A percentile compares a stretch with the other conserved stretches of the same genome.
These are phyloP conservation scores for Camelina sativa DNA, from an alignment of 345 rosid genomes.

Conservation along the genomic window DNA sequence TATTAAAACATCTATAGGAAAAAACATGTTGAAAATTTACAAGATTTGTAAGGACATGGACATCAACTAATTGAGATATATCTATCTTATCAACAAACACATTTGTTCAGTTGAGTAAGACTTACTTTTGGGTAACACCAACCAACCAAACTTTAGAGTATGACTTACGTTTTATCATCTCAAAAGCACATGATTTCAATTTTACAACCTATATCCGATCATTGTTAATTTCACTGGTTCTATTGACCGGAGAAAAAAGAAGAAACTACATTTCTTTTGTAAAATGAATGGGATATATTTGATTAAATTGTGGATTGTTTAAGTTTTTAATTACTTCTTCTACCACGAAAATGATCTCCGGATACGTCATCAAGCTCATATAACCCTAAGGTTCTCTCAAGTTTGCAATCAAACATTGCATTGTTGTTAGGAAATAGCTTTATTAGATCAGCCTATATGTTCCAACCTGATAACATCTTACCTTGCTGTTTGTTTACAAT, in stretches of 20 bases:
- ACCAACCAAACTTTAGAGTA: slow-evolving; percentile 41
- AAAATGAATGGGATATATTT: neutral
- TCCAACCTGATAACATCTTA: neutral
- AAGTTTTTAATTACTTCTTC: neutral
- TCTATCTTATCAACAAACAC: no score
- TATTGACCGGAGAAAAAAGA: neutral
- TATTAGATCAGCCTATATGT: neutral
- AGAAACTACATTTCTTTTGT: neutral
- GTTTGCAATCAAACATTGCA: neutral
- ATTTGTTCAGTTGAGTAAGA: slow-evolving; percentile 32
- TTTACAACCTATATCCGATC: neutral
- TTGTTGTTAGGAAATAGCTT: no score
- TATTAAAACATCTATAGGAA: no score
- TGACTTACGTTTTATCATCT: slow-evolving; percentile 36
- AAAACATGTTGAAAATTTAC: no score
- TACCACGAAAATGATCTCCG: neutral
- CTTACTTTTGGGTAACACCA: slow-evolving; percentile 31
- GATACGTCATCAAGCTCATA: no score
- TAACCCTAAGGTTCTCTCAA: neutral
- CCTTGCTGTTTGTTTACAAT: neutral
- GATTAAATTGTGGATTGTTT: neutral
- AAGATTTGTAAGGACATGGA: no score
- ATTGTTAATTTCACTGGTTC: neutral
- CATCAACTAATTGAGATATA: no score
- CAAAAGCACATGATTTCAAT: slow-evolving; percentile 11